Evolutionary conservation across 2,329 filamentous ascomycete species (phyloP).

Genomic region (Paraphaeosphaeria sporulosa): DNA sequence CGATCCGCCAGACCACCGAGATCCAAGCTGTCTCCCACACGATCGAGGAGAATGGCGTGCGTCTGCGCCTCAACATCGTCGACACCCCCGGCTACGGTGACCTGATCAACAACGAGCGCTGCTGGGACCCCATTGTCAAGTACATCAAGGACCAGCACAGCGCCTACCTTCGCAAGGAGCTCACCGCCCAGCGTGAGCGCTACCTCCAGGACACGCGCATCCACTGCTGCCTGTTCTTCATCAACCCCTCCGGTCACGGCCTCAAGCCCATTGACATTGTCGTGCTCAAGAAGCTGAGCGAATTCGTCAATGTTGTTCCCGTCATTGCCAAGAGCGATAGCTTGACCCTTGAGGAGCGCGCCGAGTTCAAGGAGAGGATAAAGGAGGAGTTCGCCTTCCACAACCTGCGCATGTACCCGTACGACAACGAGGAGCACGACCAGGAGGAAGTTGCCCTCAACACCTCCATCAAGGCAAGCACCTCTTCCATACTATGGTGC

Average conservation of each 20-base stretch:
- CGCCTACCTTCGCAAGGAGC: slow-evolving; percentile 98
- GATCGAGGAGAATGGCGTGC: slow-evolving; percentile 99
- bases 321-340: slow-evolving; percentile 99
- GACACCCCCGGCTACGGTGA: slow-evolving; percentile 98
- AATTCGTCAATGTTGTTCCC: slow-evolving; percentile 98
- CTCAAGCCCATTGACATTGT: slow-evolving; percentile 99
- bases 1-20: slow-evolving; percentile 93
- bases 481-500: background rate
- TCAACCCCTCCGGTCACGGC: slow-evolving; percentile 96
- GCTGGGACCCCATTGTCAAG: slow-evolving; percentile 99
- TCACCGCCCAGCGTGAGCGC: slow-evolving; percentile 97
- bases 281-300: slow-evolving; percentile 98
- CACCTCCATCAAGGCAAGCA: slow-evolving; percentile 88
- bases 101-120: slow-evolving; percentile 99
- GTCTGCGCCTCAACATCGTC: slow-evolving; percentile 96
- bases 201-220: slow-evolving; percentile 99
- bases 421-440: slow-evolving; percentile 98
- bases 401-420: slow-evolving; percentile 99
- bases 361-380: slow-evolving; percentile 95
- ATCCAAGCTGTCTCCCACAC: slow-evolving; percentile 98
- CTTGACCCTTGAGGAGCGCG: slow-evolving; percentile 92
- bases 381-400: slow-evolving; percentile 99
- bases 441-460: slow-evolving; percentile 95
- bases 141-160: slow-evolving; percentile 99
- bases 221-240: slow-evolving; percentile 99